Base-by-base conservation (phyloP, 2,329 filamentous ascomycete species). In the Botrytis porri region DNA sequence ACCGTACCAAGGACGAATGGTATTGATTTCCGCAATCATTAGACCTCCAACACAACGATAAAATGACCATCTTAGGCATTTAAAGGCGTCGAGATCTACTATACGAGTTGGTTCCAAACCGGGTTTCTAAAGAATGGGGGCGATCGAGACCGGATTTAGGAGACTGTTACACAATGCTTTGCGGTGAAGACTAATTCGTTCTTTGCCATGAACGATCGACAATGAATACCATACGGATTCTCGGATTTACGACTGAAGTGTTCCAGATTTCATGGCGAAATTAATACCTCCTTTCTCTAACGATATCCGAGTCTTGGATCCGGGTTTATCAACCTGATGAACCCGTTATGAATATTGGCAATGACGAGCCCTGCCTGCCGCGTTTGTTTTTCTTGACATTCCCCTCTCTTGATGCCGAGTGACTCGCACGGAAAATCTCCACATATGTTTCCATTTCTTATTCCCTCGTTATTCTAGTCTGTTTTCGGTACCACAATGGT, bases 121-220 rank as follows among this genome's bases (percentile, higher is more conserved):
- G 20, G 32, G 25, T 57, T 57, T 41, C 43, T 29, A 43, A 16
- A 63, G 29, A 59, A 67, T 72, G 48, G 70, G 70, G 70, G 63
- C 29, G 62, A 67, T 60, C 63, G 20, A 43, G 63, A 37, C 37
- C 45, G 54, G 70, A 63, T 69, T 72, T 29, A 35, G 51, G 29
- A 45, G 22, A 43, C 25, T n/a, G 62, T 72, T 43, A 66, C 62
- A 72, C 70, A 51, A 57, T 48, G 9, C 39, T 71, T 60, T 67
- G 70, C 70, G 70, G 70, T 72, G 70, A 72, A 48, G 16, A 69
- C 51, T 25, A 39, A 60, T 60, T 45, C 32, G 32, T 41, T 48
- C 51, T 60, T 61, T 59, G 48, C 65, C n/a, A 41, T 48, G 39
- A 35, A 63, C 54, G 70, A 72, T 72, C 70, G 63, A 25, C 70